Conservation (phyloP, 306 rosid species). For the Trichosanthes cucumerina region DNA sequence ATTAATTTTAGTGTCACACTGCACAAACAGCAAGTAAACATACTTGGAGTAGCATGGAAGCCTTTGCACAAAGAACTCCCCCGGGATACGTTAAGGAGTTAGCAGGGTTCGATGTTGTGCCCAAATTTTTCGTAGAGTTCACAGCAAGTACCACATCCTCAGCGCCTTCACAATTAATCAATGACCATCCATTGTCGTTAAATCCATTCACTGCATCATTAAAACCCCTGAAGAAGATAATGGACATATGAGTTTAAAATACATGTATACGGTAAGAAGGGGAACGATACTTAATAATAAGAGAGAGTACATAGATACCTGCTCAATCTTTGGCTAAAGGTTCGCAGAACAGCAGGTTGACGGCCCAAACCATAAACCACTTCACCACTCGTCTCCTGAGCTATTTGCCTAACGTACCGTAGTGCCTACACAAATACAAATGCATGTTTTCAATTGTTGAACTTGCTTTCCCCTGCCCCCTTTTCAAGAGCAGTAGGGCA, state of each 20-base stretch:
- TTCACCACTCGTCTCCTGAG: slow-evolving; percentile 95
- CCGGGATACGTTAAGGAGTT: slow-evolving; percentile 69
- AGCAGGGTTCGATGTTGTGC: slow-evolving; percentile 48
- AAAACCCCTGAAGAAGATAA: slow-evolving; percentile 55
- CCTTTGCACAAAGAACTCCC: slow-evolving; percentile 92
- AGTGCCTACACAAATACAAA: slow-evolving; percentile 47
- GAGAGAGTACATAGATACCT: slow-evolving; percentile 26
- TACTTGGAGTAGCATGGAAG: slow-evolving; percentile 97
- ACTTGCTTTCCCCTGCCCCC: neutral
- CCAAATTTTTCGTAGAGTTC: slow-evolving; percentile 67
- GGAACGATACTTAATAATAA: neutral
- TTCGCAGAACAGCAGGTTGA: slow-evolving; percentile 91
- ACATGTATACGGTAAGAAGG: neutral
- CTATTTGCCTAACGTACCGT: slow-evolving; percentile 82
- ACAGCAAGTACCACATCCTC: slow-evolving; percentile 81
- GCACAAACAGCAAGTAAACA: slow-evolving; percentile 12
- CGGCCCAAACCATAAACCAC: slow-evolving; percentile 90
- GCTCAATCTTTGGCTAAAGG: slow-evolving; percentile 93
- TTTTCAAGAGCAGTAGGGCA: neutral
- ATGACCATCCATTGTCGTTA: slow-evolving; percentile 90
- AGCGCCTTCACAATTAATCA: slow-evolving; percentile 69
- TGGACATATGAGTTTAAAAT: neutral
- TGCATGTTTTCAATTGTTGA: slow-evolving; percentile 2
- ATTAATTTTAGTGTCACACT: neutral
- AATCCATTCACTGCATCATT: slow-evolving; percentile 97